Percentiles rank a stretch among this genome's conserved stretches.
These are phyloP conservation scores for Penicillium herquei DNA, from an alignment of 495 filamentous ascomycete species.

Conservation along the genomic window DNA sequence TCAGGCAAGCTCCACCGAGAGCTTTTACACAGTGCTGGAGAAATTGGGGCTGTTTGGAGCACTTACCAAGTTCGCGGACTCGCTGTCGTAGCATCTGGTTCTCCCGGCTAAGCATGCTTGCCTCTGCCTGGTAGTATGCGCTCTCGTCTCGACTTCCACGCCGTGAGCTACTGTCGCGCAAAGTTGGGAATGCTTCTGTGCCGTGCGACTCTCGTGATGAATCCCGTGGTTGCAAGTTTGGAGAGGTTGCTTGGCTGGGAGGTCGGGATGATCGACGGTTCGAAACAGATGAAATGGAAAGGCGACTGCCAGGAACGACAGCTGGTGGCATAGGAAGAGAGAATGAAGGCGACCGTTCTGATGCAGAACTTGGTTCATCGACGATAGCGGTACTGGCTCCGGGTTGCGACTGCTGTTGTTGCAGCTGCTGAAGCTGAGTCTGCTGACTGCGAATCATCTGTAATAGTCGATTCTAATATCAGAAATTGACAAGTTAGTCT, in stretches of 20 bases:
- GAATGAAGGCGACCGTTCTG: constrained; percentile 57
- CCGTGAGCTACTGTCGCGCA: constrained; percentile 29
- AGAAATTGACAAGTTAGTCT: background rate
- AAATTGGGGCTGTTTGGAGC: background rate
- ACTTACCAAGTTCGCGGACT: constrained; percentile 70
- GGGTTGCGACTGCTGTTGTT: constrained; percentile 40
- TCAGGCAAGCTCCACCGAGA: too few relatives aligned
- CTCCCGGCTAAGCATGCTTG: constrained; percentile 79
- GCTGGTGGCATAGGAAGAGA: constrained; percentile 44
- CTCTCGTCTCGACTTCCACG: constrained; percentile 68
- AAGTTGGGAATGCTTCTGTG: constrained; percentile 29
- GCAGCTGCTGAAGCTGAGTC: constrained; percentile 69
- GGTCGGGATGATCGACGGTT: constrained; percentile 47
- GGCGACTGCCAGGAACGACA: constrained; percentile 23
- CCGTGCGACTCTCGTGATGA: constrained; percentile 23
- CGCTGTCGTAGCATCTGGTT: constrained; percentile 90
- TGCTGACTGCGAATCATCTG: constrained; percentile 88
- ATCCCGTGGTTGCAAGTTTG: constrained; percentile 37
- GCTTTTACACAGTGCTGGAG: background rate
- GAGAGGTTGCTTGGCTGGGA: constrained; percentile 36
- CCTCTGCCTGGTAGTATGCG: constrained; percentile 90
- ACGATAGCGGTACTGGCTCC: constrained; percentile 46
- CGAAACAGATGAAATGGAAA: constrained; percentile 43
- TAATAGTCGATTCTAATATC: constrained; percentile 80
- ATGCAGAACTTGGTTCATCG: constrained; percentile 67